Conservation (phyloP, 2,329 filamentous ascomycete genomes). For the Penicillium paneum region DNA sequence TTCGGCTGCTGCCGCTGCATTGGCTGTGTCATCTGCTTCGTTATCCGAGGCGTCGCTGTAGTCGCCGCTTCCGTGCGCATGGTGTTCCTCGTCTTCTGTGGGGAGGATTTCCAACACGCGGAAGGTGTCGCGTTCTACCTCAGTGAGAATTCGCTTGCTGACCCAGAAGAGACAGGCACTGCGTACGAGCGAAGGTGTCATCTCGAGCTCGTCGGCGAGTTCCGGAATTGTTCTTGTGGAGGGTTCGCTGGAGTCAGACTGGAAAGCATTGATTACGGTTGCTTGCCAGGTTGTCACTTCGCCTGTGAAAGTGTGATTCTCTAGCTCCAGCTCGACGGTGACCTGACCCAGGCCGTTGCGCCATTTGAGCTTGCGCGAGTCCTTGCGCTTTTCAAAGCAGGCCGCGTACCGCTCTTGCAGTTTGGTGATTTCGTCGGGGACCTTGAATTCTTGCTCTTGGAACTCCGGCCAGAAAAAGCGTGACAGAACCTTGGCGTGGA, state of each 20-base stretch:
- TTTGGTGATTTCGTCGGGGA: constrained; percentile 46
- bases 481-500: constrained; percentile 83
- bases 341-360: constrained; percentile 77
- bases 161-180: constrained; percentile 62
- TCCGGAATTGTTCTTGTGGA: constrained; percentile 42
- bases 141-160: constrained; percentile 53
- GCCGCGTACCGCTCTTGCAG: constrained; percentile 69
- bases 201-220: constrained; percentile 51
- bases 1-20: constrained; percentile 40
- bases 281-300: constrained; percentile 83
- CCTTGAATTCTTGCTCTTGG: constrained; percentile 51
- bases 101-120: constrained; percentile 56
- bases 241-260: constrained; percentile 41
- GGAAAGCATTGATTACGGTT: constrained; percentile 81
- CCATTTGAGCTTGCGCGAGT: constrained; percentile 84
- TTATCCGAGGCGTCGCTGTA: constrained; percentile 16
- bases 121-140: constrained; percentile 51
- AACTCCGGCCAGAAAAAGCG: constrained; percentile 90
- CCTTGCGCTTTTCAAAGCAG: constrained; percentile 76
- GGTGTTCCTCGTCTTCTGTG: constrained; percentile 27
- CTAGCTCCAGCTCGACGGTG: constrained; percentile 74
- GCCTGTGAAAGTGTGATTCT: constrained; percentile 69
- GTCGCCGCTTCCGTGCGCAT: constrained; percentile 18
- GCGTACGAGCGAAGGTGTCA: constrained; percentile 56
- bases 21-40: constrained; percentile 27